Base-by-base conservation (phyloP, 2,329 filamentous ascomycete species). In the Nigrospora osmanthi region DNA sequence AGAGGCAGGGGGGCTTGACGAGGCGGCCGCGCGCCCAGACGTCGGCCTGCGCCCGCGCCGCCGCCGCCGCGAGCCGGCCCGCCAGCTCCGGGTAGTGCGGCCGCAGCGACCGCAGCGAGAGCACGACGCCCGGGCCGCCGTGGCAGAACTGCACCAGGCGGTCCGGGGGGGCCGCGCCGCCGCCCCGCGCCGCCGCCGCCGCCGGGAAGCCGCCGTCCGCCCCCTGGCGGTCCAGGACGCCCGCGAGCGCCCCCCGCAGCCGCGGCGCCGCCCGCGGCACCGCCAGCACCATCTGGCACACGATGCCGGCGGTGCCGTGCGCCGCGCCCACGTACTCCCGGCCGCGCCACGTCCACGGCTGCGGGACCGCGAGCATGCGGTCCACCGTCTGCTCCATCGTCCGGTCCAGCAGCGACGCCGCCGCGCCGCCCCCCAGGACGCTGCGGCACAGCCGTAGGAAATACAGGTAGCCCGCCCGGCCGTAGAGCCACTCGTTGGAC, bases 231-330 rank as follows among this genome's bases (percentile, higher is more conserved):
- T 72, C 72, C 3, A 88, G 66, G 11, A 87, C 57, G 11, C 69
- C 68, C 1, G 69, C 67, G 5, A 87, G 57, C 16, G 76, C 69
- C 4, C 63, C 63, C 49, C 76, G 70, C 3, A 87, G 62, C 39
- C 70, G 68, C 2, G 69, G 59, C 1, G 81, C 79, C 49, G 76
- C 70, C 6, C 66, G 62, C 1, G 78, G 74, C 45, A 74, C 71
- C 3, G 80, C 79, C 17, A 76, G 66, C 2, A 85, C 72, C 13
- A 87, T 66, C 59, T 88, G 84, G n/a, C 78, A 81, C 45, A 88
- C 72, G 58, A 85, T 86, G 5, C 84, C 81, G 23, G 87, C 76
- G 12, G 77, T 73, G 9, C 85, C 85, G 55, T 88, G 82, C 0
- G 75, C 78, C 6, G 83, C 79, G 2, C 84, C 85, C 33, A 85